Conservation (phyloP, 306 rosid species). For the Cicer bijugum region DNA sequence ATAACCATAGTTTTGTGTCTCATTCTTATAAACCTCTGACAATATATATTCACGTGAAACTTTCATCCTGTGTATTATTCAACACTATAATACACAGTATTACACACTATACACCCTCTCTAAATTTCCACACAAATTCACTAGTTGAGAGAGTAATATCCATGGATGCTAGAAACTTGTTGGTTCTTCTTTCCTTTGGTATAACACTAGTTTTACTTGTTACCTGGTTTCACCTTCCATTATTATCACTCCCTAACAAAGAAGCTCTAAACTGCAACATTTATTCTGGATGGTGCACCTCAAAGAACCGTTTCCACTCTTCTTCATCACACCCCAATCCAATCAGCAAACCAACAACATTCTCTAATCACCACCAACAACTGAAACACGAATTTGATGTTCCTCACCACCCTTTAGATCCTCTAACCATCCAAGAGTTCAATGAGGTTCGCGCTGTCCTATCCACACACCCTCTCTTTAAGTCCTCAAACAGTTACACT, state of each 20-base stretch:
- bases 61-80: not conserved
- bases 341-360: slow-evolving; percentile 33
- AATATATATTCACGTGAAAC: not conserved
- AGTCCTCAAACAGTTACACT: slow-evolving; percentile 44
- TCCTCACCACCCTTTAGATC: slow-evolving; percentile 91
- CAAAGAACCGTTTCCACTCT: slow-evolving; percentile 56
- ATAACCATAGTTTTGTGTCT: not conserved
- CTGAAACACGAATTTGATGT: slow-evolving; percentile 48
- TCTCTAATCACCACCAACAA: slow-evolving; percentile 42
- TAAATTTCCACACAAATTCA: not conserved
- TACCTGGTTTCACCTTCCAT: slow-evolving; percentile 64
- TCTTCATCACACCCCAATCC: slow-evolving; percentile 35
- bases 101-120: not conserved
- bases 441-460: slow-evolving; percentile 57
- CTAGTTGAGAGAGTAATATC: not conserved
- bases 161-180: slow-evolving; percentile 61
- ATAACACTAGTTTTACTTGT: slow-evolving; percentile 45
- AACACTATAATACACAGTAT: not conserved
- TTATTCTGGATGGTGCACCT: slow-evolving; percentile 63
- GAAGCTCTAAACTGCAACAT: slow-evolving; percentile 58
- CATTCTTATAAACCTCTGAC: not conserved
- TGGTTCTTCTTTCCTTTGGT: slow-evolving; percentile 51
- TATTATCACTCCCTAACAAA: slow-evolving; percentile 34
- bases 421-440: slow-evolving; percentile 70
- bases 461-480: slow-evolving; percentile 57